Conservation (phyloP, 495 filamentous ascomycete genomes). For the Trichoderma parareesei region DNA sequence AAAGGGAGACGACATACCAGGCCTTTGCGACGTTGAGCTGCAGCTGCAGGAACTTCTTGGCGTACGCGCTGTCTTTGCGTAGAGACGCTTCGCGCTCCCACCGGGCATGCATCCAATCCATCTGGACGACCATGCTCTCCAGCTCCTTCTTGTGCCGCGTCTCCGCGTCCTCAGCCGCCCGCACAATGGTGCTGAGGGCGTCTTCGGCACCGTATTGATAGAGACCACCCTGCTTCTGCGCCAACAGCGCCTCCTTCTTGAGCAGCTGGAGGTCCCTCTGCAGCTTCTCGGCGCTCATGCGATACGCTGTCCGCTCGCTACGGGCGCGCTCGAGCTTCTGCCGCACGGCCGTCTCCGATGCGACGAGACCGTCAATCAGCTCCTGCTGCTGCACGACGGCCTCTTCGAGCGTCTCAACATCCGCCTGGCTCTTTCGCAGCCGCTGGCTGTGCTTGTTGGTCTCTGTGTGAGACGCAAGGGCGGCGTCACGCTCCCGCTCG, state of each 20-base stretch:
- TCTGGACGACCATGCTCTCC: conserved; percentile 75
- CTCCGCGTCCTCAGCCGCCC: conserved; percentile 44
- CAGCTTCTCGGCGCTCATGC: conserved; percentile 35
- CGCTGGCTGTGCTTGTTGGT: conserved; percentile 60
- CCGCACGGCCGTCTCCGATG: conserved; percentile 25
- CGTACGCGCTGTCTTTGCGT: conserved; percentile 66
- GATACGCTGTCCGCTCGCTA: conserved; percentile 36
- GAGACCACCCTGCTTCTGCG: conserved; percentile 12
- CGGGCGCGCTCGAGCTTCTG: conserved; percentile 40
- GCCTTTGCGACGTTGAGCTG: conserved; percentile 71
- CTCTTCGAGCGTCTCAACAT: conserved; percentile 35
- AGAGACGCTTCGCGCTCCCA: conserved; percentile 73
- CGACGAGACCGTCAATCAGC: conserved; percentile 26
- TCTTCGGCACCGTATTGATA: background rate
- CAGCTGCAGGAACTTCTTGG: conserved; percentile 69
- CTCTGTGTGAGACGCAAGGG: conserved; percentile 29
- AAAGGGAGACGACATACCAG: conserved; percentile 59
- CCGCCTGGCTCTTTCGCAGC: conserved; percentile 59
- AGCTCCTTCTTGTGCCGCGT: conserved; percentile 71
- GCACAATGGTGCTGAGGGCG: conserved; percentile 34
- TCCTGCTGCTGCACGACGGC: conserved; percentile 32
- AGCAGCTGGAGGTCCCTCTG: conserved; percentile 32
- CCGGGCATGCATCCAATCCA: conserved; percentile 76
- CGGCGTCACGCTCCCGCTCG: conserved; percentile 29
- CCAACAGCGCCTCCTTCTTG: conserved; percentile 23